Conservation (phyloP, 768 basidiomycete species). For the Panus rudis region DNA sequence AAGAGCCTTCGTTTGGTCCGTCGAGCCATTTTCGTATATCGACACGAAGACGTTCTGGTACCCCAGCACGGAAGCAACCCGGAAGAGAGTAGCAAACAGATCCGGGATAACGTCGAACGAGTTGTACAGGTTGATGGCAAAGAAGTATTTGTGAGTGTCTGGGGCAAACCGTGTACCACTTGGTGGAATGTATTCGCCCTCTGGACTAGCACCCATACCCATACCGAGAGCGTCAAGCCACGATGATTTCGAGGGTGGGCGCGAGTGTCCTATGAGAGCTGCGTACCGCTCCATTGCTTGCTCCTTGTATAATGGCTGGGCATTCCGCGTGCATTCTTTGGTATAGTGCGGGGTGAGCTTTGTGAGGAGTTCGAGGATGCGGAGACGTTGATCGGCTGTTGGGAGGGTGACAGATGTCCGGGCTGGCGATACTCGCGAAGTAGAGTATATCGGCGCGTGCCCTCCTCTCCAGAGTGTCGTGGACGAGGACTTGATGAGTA, state of each 20-base stretch:
- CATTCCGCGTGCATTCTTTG: conserved; percentile 78
- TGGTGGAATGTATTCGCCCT: conserved; percentile 29
- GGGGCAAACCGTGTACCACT: conserved; percentile 29
- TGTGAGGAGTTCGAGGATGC: conserved; percentile 81
- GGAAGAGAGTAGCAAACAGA: conserved; percentile 93
- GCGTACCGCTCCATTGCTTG: conserved; percentile 85
- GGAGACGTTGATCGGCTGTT: conserved; percentile 73
- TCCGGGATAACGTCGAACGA: conserved; percentile 99
- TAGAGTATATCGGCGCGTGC: conserved; percentile 40
- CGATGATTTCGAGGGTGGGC: conserved; percentile 46
- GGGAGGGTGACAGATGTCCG: conserved; percentile 68
- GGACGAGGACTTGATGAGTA: conserved; percentile 16
- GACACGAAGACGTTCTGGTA: conserved; percentile 98
- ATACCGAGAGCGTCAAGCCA: conserved; percentile 55
- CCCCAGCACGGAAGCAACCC: conserved; percentile 84
- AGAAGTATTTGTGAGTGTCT: conserved; percentile 93
- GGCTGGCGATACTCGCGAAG: conserved; percentile 35
- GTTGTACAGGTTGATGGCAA: conserved; percentile 99
- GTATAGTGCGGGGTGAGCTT: conserved; percentile 90
- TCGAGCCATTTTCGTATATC: conserved; percentile 99
- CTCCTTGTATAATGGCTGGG: conserved; percentile 78
- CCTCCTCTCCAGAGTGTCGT: conserved; percentile 47
- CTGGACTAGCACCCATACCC: conserved; percentile 36
- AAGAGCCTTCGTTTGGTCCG: conserved; percentile 96
- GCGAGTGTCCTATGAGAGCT: conserved; percentile 73